These are phyloP conservation scores for Zymoseptoria passerinii DNA, from an alignment of 2,329 filamentous ascomycete genomes.

Conservation along the genomic window DNA sequence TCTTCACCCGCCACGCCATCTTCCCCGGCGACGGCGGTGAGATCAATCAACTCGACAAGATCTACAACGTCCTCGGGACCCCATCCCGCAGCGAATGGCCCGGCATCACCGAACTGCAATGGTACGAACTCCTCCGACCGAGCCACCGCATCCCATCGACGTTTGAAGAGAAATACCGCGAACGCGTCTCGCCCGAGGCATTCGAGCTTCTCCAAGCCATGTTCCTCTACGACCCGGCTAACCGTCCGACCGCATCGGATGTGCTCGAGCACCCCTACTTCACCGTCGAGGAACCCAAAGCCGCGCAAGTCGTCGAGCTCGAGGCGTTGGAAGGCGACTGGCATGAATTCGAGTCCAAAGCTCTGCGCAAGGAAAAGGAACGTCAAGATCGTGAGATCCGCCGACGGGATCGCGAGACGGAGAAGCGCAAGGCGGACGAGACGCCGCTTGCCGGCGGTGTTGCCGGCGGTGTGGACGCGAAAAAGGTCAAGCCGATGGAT, in stretches of 20 bases:
- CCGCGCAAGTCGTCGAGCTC: slow-evolving; percentile 75
- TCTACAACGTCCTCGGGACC: slow-evolving; percentile 87
- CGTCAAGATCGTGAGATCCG: slow-evolving; percentile 52
- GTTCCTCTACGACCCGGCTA: slow-evolving; percentile 81
- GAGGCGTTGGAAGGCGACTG: slow-evolving; percentile 81
- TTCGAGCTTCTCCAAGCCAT: slow-evolving; percentile 76
- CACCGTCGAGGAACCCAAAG: slow-evolving; percentile 64
- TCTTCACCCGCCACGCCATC: slow-evolving; percentile 86
- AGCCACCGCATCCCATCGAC: slow-evolving; percentile 61
- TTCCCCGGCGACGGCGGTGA: slow-evolving; percentile 96
- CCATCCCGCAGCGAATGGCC: slow-evolving; percentile 82
- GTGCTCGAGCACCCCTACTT: slow-evolving; percentile 87
- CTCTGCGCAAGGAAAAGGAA: slow-evolving; percentile 81
- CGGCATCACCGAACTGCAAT: slow-evolving; percentile 82
- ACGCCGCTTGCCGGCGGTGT: slow-evolving; percentile 6
- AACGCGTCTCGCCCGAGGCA: slow-evolving; percentile 67
- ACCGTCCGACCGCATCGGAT: slow-evolving; percentile 73
- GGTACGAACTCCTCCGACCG: slow-evolving; percentile 87
- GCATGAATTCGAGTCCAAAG: slow-evolving; percentile 98
- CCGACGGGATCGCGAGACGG: slow-evolving; percentile 36
- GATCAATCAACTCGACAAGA: slow-evolving; percentile 89
- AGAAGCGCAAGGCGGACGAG: slow-evolving; percentile 28
- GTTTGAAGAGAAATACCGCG: slow-evolving; percentile 76
- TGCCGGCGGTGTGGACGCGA: slow-evolving; percentile 14
- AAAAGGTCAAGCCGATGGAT: slow-evolving; percentile 17